A percentile compares a stretch with the other conserved stretches of the same genome.
phyloP scores from a whole-genome alignment of 768 basidiomycete genomes.

The Leccinum incarnatum region DNA sequence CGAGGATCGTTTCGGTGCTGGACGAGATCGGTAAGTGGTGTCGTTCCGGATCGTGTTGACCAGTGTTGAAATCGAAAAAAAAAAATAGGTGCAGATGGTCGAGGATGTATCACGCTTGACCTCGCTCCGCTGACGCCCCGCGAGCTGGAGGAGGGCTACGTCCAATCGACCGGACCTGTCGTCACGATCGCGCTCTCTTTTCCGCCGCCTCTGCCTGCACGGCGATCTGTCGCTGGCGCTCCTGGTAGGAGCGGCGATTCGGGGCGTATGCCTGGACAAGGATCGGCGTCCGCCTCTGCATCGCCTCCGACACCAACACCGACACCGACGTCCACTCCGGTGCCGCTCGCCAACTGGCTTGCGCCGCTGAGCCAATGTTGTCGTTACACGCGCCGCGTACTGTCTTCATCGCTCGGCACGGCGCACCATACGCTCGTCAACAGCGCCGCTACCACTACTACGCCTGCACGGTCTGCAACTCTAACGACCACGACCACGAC shows the following conservation, averaged over 20 bases:
- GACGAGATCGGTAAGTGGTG: conserved; percentile 31
- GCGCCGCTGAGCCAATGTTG: conserved; percentile 53
- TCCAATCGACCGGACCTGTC: conserved; percentile 33
- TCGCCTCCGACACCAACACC: neutral
- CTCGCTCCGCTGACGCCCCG: conserved; percentile 45
- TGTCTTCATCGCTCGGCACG: conserved; percentile 36
- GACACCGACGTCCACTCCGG: neutral
- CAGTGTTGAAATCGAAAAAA: neutral
- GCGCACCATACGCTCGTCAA: conserved; percentile 23
- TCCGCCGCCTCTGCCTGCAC: conserved; percentile 10
- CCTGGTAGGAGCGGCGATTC: neutral
- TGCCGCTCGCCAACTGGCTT: conserved; percentile 35
- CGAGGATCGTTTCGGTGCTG: conserved; percentile 46
- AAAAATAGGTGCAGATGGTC: conserved; percentile 16
- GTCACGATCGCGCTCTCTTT: conserved; percentile 38
- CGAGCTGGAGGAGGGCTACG: conserved; percentile 38
- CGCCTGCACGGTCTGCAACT: neutral
- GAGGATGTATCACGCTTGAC: conserved; percentile 43
- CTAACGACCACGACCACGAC: neutral
- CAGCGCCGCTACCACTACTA: conserved; percentile 4
- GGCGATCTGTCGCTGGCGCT: neutral
- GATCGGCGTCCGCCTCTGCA: neutral
- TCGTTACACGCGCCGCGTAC: conserved; percentile 43
- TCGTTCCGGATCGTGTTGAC: neutral
- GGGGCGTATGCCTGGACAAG: neutral